These are phyloP conservation scores for Cyberlindnera amylophila DNA, from an alignment of 805 yeast genomes.

Conservation along the genomic window DNA sequence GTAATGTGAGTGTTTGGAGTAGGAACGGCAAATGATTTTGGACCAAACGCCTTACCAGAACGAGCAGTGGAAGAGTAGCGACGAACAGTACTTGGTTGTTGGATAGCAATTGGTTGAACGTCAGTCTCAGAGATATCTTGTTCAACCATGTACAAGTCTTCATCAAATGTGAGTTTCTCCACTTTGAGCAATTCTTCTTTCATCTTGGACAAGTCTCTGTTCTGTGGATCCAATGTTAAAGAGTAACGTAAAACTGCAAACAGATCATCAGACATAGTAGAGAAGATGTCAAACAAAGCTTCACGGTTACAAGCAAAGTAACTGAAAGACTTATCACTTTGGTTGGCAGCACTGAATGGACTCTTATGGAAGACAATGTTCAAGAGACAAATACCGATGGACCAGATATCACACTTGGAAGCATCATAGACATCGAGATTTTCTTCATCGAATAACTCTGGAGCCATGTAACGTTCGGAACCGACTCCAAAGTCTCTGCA, in stretches of 20 bases:
- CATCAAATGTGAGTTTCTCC: constrained; percentile 78
- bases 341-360: constrained; percentile 80
- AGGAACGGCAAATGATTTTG: constrained; percentile 59
- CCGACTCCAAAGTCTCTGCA: constrained; percentile 83
- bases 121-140: constrained; percentile 31
- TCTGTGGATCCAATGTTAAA: constrained; percentile 81
- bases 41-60: constrained; percentile 29
- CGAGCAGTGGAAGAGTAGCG: constrained; percentile 23
- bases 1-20: constrained; percentile 46
- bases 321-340: constrained; percentile 74
- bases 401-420: constrained; percentile 83
- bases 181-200: constrained; percentile 56
- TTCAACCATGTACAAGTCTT: constrained; percentile 50
- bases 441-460: constrained; percentile 71
- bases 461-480: constrained; percentile 91
- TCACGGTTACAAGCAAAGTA: constrained; percentile 87
- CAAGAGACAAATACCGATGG: constrained; percentile 77
- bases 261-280: constrained; percentile 81
- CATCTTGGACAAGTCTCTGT: constrained; percentile 65
- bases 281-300: constrained; percentile 86
- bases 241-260: constrained; percentile 78
- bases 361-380: constrained; percentile 85
- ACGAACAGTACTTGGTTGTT: constrained; percentile 5
- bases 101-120: constrained; percentile 23
- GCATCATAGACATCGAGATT: constrained; percentile 64